These are phyloP conservation scores for Blastomyces emzantsi DNA, from an alignment of 2,329 filamentous ascomycete genomes.

Conservation along the genomic window DNA sequence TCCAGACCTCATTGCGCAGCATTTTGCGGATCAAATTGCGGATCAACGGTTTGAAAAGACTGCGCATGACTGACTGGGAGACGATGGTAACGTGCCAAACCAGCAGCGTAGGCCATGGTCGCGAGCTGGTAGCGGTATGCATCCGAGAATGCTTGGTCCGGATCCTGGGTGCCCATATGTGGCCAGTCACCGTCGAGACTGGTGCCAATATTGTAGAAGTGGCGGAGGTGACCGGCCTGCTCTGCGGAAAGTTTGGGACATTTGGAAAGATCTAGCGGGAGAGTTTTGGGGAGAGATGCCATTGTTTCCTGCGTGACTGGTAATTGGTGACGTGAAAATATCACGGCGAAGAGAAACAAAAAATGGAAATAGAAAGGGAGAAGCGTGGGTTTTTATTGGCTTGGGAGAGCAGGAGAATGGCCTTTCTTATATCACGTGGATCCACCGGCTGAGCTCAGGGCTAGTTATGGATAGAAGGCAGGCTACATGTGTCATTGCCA, in stretches of 20 bases:
- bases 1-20: constrained; percentile 36
- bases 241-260: not conserved
- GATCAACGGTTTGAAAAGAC: constrained; percentile 29
- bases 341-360: not conserved
- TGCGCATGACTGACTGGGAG: constrained; percentile 28
- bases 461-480: not conserved
- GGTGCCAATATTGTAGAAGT: not conserved
- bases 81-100: constrained; percentile 26
- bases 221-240: not conserved
- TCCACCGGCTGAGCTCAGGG: not conserved
- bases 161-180: constrained; percentile 24
- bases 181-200: constrained; percentile 1
- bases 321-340: not conserved
- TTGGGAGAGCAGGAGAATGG: not conserved
- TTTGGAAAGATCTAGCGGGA: not conserved
- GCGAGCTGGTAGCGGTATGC: constrained; percentile 34
- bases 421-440: not conserved
- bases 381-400: not conserved
- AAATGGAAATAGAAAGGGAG: not conserved
- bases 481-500: no score
- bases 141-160: constrained; percentile 29
- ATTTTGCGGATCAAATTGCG: constrained; percentile 34
- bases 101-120: constrained; percentile 32
- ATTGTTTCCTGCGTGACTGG: not conserved
- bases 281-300: not conserved